Evolutionary conservation across 2,329 filamentous ascomycete genomes (phyloP), one percentile per base, ranked within the genome.

Genomic region (Alternaria consortialis): DNA sequence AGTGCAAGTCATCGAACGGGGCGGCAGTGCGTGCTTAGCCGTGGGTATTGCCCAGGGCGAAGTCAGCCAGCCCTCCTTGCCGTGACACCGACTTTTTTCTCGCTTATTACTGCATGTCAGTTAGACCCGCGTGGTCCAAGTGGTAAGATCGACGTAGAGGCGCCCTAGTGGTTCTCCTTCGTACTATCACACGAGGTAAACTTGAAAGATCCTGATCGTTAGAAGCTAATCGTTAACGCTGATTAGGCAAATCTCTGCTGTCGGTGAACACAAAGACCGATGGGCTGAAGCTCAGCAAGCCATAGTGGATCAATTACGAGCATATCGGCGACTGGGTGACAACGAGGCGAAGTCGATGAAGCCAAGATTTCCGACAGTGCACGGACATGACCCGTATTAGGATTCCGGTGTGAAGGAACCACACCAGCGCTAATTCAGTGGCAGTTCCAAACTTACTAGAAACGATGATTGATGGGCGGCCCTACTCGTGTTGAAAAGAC

Each of bases 311-410:
- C 42, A 50, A 40, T 34, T 51, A 61, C 62, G 60, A 60, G 42
- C 59, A 54, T 65, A 43, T 58, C 63, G 66, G 60, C 53, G 67
- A 56, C 52, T 64, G 61, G 61, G 50, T 44, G 51, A 31, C 39
- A 55, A 51, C 32, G 32, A 50, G 63, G 54, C 59, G 47, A 62
- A 51, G 58, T 43, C 43, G 40, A 53, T 23, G 50, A 60, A 39
- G 43, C 58, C 60, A 61, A 63, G 54, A 13, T 20, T 34, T 39
- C 15, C 36, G 53, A 52, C 52, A 52, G 56, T 40, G 54, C 37
- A 60, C 40, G 47, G 48, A 36, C 53, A 20, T 46, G 43, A 53
- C 36, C 50, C 50, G n/a, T 7, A 44, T 53, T 44, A n/a, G 59
- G 36, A 31, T 50, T 40, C 27, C 48, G 39, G 43, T 43, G 37